Percentiles rank a stretch among this genome's conserved stretches.
phyloP scores from a whole-genome alignment of 108 stramenopile species.

The Fistulifera solaris region DNA sequence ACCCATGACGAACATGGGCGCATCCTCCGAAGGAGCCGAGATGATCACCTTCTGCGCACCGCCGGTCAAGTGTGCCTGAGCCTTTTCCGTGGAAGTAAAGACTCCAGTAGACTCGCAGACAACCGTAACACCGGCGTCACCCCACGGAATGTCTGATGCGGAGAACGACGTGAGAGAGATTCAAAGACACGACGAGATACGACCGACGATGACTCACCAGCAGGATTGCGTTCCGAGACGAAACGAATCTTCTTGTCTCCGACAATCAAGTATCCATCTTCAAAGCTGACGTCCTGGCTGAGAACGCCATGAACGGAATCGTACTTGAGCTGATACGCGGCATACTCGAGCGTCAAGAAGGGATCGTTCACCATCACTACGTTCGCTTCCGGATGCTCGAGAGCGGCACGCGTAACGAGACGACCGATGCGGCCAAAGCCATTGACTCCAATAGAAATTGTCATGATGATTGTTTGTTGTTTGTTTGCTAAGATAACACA shows the following conservation, averaged over 20 bases:
- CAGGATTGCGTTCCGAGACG: conserved; percentile 83
- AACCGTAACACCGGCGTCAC: conserved; percentile 72
- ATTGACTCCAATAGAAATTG: conserved; percentile 85
- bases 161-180: background rate
- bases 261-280: conserved; percentile 80
- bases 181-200: background rate
- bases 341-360: conserved; percentile 74
- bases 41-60: conserved; percentile 96
- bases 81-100: conserved; percentile 89
- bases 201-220: conserved; percentile 2
- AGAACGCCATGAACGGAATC: conserved; percentile 93
- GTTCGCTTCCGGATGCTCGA: conserved; percentile 69
- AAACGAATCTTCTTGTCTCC: conserved; percentile 75
- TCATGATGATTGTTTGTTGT: conserved; percentile 21
- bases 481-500: too few species aligned
- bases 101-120: conserved; percentile 97
- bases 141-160: conserved; percentile 82
- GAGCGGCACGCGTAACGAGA: conserved; percentile 91
- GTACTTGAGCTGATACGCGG: conserved; percentile 94
- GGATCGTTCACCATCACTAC: conserved; percentile 96
- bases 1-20: conserved; percentile 99
- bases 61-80: conserved; percentile 77
- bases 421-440: conserved; percentile 97
- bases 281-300: conserved; percentile 67
- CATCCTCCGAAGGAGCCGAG: conserved; percentile 85